Evolutionary conservation across 2,329 filamentous ascomycete species (phyloP).

Genomic region (Alternaria conjuncta): DNA sequence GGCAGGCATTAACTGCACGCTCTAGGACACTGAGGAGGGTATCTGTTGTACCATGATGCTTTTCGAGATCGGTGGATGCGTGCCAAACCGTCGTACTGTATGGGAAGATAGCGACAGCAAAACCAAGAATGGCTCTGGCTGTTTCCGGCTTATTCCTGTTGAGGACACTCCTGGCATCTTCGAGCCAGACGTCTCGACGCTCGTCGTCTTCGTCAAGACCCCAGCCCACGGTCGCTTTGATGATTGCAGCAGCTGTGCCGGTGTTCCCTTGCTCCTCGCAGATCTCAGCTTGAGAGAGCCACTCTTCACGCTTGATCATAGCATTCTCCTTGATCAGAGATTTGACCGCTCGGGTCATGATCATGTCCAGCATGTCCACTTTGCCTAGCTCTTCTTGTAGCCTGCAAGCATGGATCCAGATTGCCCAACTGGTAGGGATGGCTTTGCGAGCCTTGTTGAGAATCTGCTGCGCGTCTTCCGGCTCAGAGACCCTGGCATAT

Average conservation of each 20-base stretch:
- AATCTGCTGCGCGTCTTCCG: constrained; percentile 91
- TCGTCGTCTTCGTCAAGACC: constrained; percentile 95
- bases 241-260: constrained; percentile 85
- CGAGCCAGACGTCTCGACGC: constrained; percentile 92
- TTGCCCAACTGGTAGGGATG: constrained; percentile 88
- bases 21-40: constrained; percentile 85
- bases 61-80: constrained; percentile 88
- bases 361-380: constrained; percentile 74
- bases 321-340: constrained; percentile 88
- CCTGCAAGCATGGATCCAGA: constrained; percentile 94
- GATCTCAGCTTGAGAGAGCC: constrained; percentile 92
- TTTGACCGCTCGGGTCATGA: constrained; percentile 94
- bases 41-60: constrained; percentile 84
- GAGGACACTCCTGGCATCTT: constrained; percentile 85
- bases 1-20: constrained; percentile 92
- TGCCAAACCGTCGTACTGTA: constrained; percentile 89
- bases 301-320: constrained; percentile 97
- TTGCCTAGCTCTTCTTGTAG: constrained; percentile 90
- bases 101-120: constrained; percentile 86
- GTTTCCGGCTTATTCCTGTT: constrained; percentile 85
- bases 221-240: constrained; percentile 92
- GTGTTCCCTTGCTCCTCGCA: constrained; percentile 91
- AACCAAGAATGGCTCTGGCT: constrained; percentile 90
- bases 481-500: constrained; percentile 84
- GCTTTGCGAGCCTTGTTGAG: constrained; percentile 95